phyloP scores from a whole-genome alignment of 495 filamentous ascomycete species.

The Penicillium canariense region DNA sequence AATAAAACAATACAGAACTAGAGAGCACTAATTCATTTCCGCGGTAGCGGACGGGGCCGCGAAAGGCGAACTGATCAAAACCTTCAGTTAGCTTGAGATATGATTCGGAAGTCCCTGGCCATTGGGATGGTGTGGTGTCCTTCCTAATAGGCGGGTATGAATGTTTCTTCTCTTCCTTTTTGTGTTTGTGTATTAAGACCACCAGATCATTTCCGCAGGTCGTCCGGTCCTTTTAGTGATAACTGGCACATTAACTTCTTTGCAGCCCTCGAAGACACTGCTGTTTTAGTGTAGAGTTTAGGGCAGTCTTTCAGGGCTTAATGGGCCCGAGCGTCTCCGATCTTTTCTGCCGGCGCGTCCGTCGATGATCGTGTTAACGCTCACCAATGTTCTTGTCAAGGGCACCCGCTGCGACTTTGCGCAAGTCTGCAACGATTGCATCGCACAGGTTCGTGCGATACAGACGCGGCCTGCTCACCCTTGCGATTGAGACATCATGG shows the following conservation, averaged over 20 bases:
- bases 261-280: not conserved
- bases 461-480: slow-evolving; percentile 57
- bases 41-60: too few relatives aligned
- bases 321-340: slow-evolving; percentile 31
- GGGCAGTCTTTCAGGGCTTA: slow-evolving; percentile 27
- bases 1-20: too few relatives aligned
- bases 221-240: too few relatives aligned
- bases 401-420: slow-evolving; percentile 19
- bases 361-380: not conserved
- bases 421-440: slow-evolving; percentile 15
- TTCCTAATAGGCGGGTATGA: too few relatives aligned
- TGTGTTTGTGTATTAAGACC: too few relatives aligned
- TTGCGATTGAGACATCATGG: slow-evolving; percentile 95
- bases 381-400: slow-evolving; percentile 31
- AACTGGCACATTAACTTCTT: not conserved
- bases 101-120: too few relatives aligned
- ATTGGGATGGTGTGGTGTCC: too few relatives aligned
- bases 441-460: slow-evolving; percentile 8
- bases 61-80: too few relatives aligned
- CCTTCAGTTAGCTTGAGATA: too few relatives aligned
- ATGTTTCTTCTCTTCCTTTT: too few relatives aligned
- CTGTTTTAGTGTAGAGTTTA: slow-evolving; percentile 7
- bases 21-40: too few relatives aligned
- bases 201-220: too few relatives aligned
- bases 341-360: slow-evolving; percentile 25